Conservation (phyloP, 805 yeast species). For the Sugiyamaella chiloensis region DNA sequence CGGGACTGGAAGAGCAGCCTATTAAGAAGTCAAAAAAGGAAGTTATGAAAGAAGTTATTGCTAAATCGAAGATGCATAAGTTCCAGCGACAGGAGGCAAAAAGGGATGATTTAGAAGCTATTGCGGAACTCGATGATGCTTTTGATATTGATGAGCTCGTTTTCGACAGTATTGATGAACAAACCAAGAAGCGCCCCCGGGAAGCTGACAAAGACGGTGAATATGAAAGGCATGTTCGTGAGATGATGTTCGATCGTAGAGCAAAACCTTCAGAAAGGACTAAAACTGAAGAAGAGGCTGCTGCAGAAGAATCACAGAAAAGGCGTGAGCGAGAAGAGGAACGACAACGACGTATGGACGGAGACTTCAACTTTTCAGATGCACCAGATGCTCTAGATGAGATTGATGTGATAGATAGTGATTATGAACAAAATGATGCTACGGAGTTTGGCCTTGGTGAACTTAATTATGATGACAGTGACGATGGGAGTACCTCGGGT, state of each 20-base stretch:
- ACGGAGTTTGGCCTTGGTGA: conserved; percentile 34
- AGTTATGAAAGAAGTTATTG: conserved; percentile 44
- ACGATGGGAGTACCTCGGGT: conserved; percentile 35
- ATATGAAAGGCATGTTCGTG: conserved; percentile 37
- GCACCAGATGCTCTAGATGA: conserved; percentile 33
- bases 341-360: conserved; percentile 38
- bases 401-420: conserved; percentile 15
- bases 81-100: conserved; percentile 40
- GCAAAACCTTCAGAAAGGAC: conserved; percentile 43
- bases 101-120: conserved; percentile 35
- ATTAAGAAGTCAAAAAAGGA: conserved; percentile 39
- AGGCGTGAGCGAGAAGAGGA: conserved; percentile 33
- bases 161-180: too few species aligned
- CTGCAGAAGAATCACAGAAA: conserved; percentile 33
- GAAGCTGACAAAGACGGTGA: conserved; percentile 25
- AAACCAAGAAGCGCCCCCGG: background rate
- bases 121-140: conserved; percentile 37
- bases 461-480: conserved; percentile 22
- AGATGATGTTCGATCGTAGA: conserved; percentile 40
- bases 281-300: conserved; percentile 42
- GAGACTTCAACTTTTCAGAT: conserved; percentile 26
- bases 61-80: conserved; percentile 42
- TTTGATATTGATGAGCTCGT: conserved; percentile 24
- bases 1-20: conserved; percentile 44
- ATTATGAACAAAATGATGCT: conserved; percentile 42